Percentiles rank a stretch among this genome's conserved stretches.
phyloP scores from a whole-genome alignment of 208 protist species.

The Crithidia expoeki region DNA sequence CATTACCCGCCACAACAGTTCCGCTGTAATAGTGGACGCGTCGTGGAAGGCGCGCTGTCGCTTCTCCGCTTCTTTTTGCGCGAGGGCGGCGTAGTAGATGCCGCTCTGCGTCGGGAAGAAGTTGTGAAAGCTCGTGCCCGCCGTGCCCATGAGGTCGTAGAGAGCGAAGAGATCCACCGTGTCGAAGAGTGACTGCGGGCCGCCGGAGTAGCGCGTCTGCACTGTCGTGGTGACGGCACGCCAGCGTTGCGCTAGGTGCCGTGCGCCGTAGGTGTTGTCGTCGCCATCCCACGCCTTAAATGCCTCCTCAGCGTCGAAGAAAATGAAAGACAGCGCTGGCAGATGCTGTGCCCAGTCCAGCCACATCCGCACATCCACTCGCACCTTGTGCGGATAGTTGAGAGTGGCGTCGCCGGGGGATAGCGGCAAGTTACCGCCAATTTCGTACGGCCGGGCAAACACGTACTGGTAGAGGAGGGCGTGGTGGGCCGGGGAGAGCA shows the following conservation, averaged over 20 bases:
- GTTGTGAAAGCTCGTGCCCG: constrained; percentile 56
- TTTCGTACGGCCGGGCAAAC: constrained; percentile 25
- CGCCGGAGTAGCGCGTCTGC: constrained; percentile 37
- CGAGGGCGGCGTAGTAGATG: constrained; percentile 42
- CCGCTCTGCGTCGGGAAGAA: constrained; percentile 70
- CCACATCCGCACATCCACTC: constrained; percentile 35
- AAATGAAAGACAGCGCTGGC: constrained; percentile 67
- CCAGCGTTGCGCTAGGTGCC: constrained; percentile 80
- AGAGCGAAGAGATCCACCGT: constrained; percentile 80
- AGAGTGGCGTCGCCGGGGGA: background rate
- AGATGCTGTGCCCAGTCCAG: constrained; percentile 52
- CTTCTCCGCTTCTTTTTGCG: constrained; percentile 37
- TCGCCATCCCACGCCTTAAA: constrained; percentile 78
- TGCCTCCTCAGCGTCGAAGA: constrained; percentile 96
- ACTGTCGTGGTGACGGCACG: background rate
- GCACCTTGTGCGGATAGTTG: constrained; percentile 8
- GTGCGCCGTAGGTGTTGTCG: constrained; percentile 93
- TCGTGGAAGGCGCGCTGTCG: constrained; percentile 23
- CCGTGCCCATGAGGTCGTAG: constrained; percentile 82
- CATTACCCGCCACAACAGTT: constrained; percentile 29
- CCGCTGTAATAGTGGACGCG: constrained; percentile 16
- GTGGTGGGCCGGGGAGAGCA: constrained; percentile 51
- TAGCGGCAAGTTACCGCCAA: background rate
- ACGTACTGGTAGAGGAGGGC: constrained; percentile 50
- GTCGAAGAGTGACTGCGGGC: constrained; percentile 41